Evolutionary conservation across 129 eudicot species (phyloP), one percentile per base, ranked within the genome.

Genomic region (Erigeron canadensis): DNA sequence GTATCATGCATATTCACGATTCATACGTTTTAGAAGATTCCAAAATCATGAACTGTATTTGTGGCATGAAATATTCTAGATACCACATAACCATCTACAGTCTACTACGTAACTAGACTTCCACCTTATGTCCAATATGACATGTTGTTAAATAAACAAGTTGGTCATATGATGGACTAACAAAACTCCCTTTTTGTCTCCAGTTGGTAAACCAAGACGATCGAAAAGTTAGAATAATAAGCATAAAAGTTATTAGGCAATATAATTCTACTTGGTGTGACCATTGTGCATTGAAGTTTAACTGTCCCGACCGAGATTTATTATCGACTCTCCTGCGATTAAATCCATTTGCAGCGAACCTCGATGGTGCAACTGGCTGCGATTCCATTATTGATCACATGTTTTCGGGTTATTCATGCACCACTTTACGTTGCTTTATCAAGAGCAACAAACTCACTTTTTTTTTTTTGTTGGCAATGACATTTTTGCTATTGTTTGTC

Each of bases 61-160:
- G 89, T 79, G 6, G 96, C 85, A 75, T 92, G 96, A 67, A 89
- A 89, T 75, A 92, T 80, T 61, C 96, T 95, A 53, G 91, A 83
- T 80, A 70, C 85, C 8, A 87, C 74, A 64, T 96, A 86, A 48
- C 98, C 98, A 84, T 92, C 92, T 48, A 57, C 17, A 72, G n/a
- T n/a, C n/a, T n/a, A n/a, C n/a, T n/a, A n/a, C n/a, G n/a, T n/a
- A 89, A 86, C 79, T 92, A 95, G 65, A 89, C 95, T 56, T 93
- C 96, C 74, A 93, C 95, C 19, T 84, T 88, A 78, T 87, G 96
- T 61, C 98, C 98, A 65, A 93, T 82, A 58, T 89, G 84, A 69
- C 95, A 87, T 59, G 96, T 74, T 41, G 90, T 80, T 57, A 87
- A 55, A 79, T 89, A 93, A 79, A 93, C 84, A 28, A 93, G 84